Base-by-base conservation (phyloP, 345 rosid species). In the Boechera retrofracta region DNA sequence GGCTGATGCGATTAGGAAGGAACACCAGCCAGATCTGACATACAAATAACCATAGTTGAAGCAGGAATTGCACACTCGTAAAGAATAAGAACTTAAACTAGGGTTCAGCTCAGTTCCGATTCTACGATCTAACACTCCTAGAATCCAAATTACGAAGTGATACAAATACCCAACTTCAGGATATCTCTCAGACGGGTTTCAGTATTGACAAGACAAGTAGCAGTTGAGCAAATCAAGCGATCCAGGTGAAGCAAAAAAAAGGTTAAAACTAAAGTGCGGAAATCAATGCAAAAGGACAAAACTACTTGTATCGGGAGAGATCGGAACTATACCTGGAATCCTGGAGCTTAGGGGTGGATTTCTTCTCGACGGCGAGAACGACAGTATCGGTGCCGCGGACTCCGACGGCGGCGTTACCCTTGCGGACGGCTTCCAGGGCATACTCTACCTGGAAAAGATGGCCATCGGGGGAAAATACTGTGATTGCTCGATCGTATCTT, bases 391-490 rank as follows among this genome's bases (percentile, higher is more conserved):
- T 77, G 41, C 99, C 99, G 7, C 99, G 96, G 56, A 89, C 98
- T 21, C 98, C 89, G 64, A 85, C 98, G 87, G 99, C 99, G 80
- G 99, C 99, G 88, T 92, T 95, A 10, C 99, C 98, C 58, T 92
- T 92, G 39, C 99, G 94, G 59, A 95, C 98, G 74, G 98, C 98
- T 86, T 92, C 99, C 11, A 95, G 96, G 11, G 99, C 99, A 82
- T 95, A 95, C 54, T 95, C 99, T 3, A 95, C 99, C 58, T 91
- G 98, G 71, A 95, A 95, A 7, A 95, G 84, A 61, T 89, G 94
- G 1, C 97, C 94, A 42, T 89, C 94, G 0, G 97, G 94, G 3
- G 97, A 91, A 71, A 95, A 95, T 13, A 95, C 98, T 0, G 98
- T 95, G 64, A 95, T 95, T 58, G 99, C 97, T 51, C 98, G 81